Conservation (phyloP, 805 yeast genomes). For the Teunomyces barrocoloradensis region DNA sequence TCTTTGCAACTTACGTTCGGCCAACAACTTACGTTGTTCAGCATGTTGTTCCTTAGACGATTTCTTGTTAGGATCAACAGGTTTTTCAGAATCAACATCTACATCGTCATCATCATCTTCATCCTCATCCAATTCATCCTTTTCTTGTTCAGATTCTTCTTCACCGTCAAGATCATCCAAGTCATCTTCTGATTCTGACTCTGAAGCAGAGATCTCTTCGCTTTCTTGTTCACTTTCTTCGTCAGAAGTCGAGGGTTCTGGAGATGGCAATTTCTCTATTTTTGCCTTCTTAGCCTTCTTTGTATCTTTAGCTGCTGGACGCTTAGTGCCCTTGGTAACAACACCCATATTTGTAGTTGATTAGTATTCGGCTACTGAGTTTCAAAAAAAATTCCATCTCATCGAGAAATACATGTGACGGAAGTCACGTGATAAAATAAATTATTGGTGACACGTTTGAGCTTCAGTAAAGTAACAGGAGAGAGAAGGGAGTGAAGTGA, state of each 20-base stretch:
- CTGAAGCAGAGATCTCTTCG: constrained; percentile 8
- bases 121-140: constrained; percentile 22
- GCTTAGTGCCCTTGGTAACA: constrained; percentile 30
- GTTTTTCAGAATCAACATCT: constrained; percentile 13
- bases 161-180: constrained; percentile 18
- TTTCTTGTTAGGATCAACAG: constrained; percentile 44
- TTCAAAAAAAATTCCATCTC: constrained; percentile 3
- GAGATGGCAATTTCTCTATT: constrained; percentile 26
- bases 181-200: constrained; percentile 17
- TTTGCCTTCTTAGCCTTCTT: constrained; percentile 26
- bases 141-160: constrained; percentile 12
- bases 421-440: background rate
- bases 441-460: background rate
- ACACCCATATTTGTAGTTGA: constrained; percentile 14
- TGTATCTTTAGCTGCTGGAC: constrained; percentile 20
- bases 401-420: background rate
- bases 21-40: constrained; percentile 73
- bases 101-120: constrained; percentile 20
- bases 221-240: constrained; percentile 8
- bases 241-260: constrained; percentile 21
- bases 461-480: too few species aligned
- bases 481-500: too few species aligned
- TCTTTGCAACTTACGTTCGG: constrained; percentile 83
- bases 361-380: background rate
- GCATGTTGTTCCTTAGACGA: constrained; percentile 68